Conservation (phyloP, 2,329 filamentous ascomycete species). For the Verticillium isaacii region DNA sequence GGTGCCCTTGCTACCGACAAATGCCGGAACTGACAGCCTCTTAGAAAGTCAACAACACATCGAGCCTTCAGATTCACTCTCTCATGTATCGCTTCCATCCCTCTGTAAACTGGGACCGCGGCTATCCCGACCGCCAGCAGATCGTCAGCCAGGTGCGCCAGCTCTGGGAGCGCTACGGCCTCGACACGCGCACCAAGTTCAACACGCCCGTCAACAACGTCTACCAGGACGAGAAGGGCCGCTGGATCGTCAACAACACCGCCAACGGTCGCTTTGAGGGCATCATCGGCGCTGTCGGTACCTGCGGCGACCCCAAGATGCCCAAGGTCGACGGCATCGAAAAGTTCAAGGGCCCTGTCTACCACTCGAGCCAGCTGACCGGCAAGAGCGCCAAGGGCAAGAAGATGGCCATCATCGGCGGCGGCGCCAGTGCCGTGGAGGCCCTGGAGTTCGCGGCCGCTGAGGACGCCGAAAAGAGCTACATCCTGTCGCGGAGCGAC, state of each 20-base stretch:
- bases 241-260: conserved; percentile 74
- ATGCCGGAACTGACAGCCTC: neutral
- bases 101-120: conserved; percentile 65
- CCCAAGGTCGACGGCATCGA: conserved; percentile 66
- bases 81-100: conserved; percentile 88
- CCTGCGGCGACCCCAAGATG: conserved; percentile 74
- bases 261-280: conserved; percentile 72
- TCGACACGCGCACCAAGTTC: conserved; percentile 69
- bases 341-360: conserved; percentile 65
- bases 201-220: conserved; percentile 64
- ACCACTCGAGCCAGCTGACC: conserved; percentile 71
- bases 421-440: conserved; percentile 77
- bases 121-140: conserved; percentile 74
- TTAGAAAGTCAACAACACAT: conserved; percentile 75
- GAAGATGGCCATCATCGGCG: conserved; percentile 70
- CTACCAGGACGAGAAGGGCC: conserved; percentile 61
- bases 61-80: conserved; percentile 77
- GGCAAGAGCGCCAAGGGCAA: conserved; percentile 69
- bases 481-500: conserved; percentile 71
- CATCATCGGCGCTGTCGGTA: conserved; percentile 72
- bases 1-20: neutral
- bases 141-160: conserved; percentile 68
- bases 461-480: conserved; percentile 61
- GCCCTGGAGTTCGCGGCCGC: conserved; percentile 73
- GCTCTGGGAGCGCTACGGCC: conserved; percentile 70